These are phyloP conservation scores for Coemansia sp. DNA, from an alignment of 192 early-diverging fungal genomes.

Conservation along the genomic window DNA sequence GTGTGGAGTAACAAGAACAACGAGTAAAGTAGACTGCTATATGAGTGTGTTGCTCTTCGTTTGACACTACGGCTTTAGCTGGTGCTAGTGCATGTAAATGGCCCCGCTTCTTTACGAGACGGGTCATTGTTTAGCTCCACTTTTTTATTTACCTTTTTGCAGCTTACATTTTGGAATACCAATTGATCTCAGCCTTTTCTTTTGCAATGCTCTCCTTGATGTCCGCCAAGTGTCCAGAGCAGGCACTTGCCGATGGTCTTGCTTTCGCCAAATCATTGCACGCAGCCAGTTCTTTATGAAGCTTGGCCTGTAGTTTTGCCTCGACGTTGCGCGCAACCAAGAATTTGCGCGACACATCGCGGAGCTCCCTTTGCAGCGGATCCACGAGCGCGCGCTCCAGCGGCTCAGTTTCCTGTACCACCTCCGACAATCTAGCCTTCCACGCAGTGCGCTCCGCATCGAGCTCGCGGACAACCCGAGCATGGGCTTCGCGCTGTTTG, in stretches of 20 bases:
- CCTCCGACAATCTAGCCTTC: constrained; percentile 7
- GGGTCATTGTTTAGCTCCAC: too few species aligned
- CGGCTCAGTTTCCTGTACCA: constrained; percentile 1
- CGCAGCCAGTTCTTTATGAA: constrained; percentile 2
- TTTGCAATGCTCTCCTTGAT: neutral
- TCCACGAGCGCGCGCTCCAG: constrained; percentile 12
- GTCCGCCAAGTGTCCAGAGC: neutral
- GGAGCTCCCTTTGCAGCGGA: constrained; percentile 15
- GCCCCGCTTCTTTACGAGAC: too few species aligned
- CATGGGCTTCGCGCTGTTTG: constrained; percentile 7
- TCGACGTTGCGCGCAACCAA: neutral
- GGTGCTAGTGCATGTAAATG: too few species aligned
- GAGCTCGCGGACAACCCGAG: constrained; percentile 18
- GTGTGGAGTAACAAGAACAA: too few species aligned
- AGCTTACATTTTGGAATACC: neutral
- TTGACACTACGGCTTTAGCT: too few species aligned
- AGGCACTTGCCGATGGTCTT: neutral
- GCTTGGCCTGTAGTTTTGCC: constrained; percentile 7
- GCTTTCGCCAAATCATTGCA: neutral
- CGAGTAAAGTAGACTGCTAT: too few species aligned
- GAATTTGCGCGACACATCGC: constrained; percentile 1
- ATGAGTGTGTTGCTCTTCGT: too few species aligned
- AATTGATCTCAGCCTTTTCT: neutral
- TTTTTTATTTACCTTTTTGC: neutral
- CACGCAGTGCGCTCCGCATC: constrained; percentile 12